Evolutionary conservation across 371 early-diverging fungal species (phyloP).

Genomic region (Apophysomyces ossiformis): DNA sequence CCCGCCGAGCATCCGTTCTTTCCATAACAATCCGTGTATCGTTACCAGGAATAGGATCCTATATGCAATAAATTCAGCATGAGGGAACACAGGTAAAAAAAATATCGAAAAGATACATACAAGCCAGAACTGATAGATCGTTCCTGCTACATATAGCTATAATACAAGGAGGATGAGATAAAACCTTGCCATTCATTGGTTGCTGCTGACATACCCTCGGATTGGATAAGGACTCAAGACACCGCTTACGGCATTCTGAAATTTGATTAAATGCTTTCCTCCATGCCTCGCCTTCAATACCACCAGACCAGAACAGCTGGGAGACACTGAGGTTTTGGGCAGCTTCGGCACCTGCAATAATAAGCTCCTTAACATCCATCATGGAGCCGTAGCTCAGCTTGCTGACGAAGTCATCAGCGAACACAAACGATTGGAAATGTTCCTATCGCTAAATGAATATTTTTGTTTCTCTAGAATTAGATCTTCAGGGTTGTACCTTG

Average conservation of each 20-base stretch:
- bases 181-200: not conserved
- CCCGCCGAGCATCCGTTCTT: conserved; percentile 38
- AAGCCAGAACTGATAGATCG: conserved; percentile 56
- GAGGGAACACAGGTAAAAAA: not conserved
- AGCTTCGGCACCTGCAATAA: conserved; percentile 53
- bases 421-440: conserved; percentile 49
- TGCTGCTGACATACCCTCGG: conserved; percentile 37
- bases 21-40: conserved; percentile 53
- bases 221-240: conserved; percentile 38
- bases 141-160: conserved; percentile 54
- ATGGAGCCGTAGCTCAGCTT: conserved; percentile 56
- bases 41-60: conserved; percentile 53
- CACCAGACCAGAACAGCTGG: conserved; percentile 42
- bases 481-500: conserved; percentile 24
- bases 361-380: conserved; percentile 54
- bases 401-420: conserved; percentile 57
- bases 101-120: conserved; percentile 19
- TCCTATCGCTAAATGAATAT: conserved; percentile 25
- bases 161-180: not conserved
- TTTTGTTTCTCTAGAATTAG: not conserved
- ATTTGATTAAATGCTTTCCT: conserved; percentile 43
- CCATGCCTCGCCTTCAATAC: conserved; percentile 43
- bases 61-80: not conserved
- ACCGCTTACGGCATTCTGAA: conserved; percentile 41
- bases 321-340: conserved; percentile 35